Evolutionary conservation across 352 stramenopile genomes (phyloP), one percentile per base, ranked within the genome.

Genomic region (Pythium oligandrum): DNA sequence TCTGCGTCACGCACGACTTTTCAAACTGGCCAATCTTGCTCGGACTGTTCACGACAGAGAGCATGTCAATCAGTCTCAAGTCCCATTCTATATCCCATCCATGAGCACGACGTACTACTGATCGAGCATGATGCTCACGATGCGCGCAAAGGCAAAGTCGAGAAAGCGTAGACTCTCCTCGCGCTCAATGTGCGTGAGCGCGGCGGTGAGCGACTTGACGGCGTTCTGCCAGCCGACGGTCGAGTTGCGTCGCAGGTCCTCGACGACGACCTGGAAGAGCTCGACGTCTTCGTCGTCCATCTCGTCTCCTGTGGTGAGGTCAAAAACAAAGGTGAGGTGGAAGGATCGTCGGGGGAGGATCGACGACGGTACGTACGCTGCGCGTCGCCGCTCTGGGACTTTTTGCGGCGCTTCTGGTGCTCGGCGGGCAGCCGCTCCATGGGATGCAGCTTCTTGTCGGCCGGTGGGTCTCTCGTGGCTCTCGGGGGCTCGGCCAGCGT

Each of bases 171-270:
- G 80, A 46, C 73, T 91, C 58, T 92, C 86, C 1, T 73, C 62
- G 2, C 73, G 70, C 4, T 93, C 76, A 12, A 90, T 58, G 64
- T 93, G 78, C 37, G 64, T 61, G 6, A 86, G 72, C 44, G 86
- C 86, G 33, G 78, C 66, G 35, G 84, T 90, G 31, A 95, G 79
- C 55, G 83, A 85, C 53, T 90, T 91, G 61, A 93, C 81, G 8
- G 86, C 83, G 44, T 94, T 95, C 59, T 95, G 83, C 86, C 86
- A 95, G 42, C 84, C 86, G 45, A 95, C 86, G 2, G 85, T 95
- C n/a, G 85, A 90, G 53, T 95, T 93, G 43, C 80, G 61, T n/a
- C 82, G 81, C 63, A 95, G 57, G 59, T 95, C 85, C 55, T 95
- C 81, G 55, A 79, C 73, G 55, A 95, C 85, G 44, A 93, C 61